A percentile compares a stretch with the other conserved stretches of the same genome.
phyloP scores from a whole-genome alignment of 164 flowering plant genomes.

The Dillenia suffruticosa region DNA sequence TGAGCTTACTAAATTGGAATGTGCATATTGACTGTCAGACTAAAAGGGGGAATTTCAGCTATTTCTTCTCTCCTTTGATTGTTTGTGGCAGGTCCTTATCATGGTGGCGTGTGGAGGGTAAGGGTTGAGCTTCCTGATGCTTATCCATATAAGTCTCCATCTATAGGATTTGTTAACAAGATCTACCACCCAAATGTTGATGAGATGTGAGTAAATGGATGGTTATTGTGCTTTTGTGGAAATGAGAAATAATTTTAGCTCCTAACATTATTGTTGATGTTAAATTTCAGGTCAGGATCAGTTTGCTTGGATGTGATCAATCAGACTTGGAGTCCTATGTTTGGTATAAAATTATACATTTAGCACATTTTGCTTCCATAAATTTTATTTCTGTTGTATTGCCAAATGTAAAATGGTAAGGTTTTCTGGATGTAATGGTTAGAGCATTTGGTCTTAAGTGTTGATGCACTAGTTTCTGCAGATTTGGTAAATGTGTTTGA shows the following conservation, averaged over 20 bases:
- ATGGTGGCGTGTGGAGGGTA: constrained; percentile 91
- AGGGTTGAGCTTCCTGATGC: constrained; percentile 96
- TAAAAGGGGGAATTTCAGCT: neutral
- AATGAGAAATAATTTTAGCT: neutral
- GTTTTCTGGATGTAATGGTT: constrained; percentile 2
- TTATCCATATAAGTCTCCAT: constrained; percentile 97
- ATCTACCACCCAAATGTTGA: constrained; percentile 98
- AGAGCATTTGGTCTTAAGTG: constrained; percentile 1
- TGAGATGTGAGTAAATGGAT: constrained; percentile 64
- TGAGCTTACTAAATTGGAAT: constrained; percentile 1
- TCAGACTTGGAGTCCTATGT: constrained; percentile 99
- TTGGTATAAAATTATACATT: constrained; percentile 43
- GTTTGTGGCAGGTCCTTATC: constrained; percentile 68
- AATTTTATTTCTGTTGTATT: neutral
- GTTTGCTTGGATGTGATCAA: constrained; percentile 96
- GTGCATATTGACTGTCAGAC: neutral
- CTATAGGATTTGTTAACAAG: constrained; percentile 93
- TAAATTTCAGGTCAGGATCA: constrained; percentile 86
- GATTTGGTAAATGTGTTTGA: constrained; percentile 94
- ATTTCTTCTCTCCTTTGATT: constrained; percentile 4
- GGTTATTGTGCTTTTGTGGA: constrained; percentile 3
- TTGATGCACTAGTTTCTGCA: constrained; percentile 23
- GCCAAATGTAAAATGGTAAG: neutral
- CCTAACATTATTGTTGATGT: constrained; percentile 5
- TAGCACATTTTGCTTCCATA: neutral